Evolutionary conservation across 2,329 filamentous ascomycete genomes (phyloP), one percentile per base, ranked within the genome.

Genomic region (Cytospora leucostoma): DNA sequence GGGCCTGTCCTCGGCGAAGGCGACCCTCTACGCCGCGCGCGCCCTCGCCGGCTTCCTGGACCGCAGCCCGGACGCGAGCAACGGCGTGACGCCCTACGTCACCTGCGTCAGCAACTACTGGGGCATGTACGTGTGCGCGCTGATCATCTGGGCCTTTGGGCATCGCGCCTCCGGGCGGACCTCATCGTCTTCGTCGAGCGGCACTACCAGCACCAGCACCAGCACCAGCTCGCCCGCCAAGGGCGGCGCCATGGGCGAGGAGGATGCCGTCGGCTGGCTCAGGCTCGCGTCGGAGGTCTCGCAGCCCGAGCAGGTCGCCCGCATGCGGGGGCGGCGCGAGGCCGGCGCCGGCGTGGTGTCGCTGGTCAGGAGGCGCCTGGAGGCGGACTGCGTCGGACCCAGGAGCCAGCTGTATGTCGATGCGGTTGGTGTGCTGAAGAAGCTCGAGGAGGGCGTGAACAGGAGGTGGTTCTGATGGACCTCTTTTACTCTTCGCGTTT

Each of bases 81-180:
- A 19, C 62, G 64, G 56, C 44, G 32, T 21, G 50, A 59, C 50
- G 47, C 57, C 65, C 54, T 71, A 69, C 68, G 71, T 74, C 62
- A 70, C 66, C 19, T 77, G 80, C 59, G 74, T 85, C 50, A 80
- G 79, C 2, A 78, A 83, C 66, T 84, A 82, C 68, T 85, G 83
- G 83, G 79, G 75, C 37, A 69, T 86, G 56, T 86, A 87, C 68
- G 80, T 83, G 8, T 85, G 83, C 66, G 76, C 82, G 8, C 76
- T 88, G 56, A 82, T 87, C 67, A 85, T 82, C 74, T 88, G 85
- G 85, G 83, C 84, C 1, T 83, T 81, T 67, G 78, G 79, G 2
- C 40, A 10, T 17, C 75, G 82, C 62, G 71, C 71, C 11, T 65
- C 65, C 38, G 58, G 47, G 32, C 64, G 67, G 12, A 40, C 51